Evolutionary conservation across 306 rosid species (phyloP).

Genomic region (Abrus precatorius): DNA sequence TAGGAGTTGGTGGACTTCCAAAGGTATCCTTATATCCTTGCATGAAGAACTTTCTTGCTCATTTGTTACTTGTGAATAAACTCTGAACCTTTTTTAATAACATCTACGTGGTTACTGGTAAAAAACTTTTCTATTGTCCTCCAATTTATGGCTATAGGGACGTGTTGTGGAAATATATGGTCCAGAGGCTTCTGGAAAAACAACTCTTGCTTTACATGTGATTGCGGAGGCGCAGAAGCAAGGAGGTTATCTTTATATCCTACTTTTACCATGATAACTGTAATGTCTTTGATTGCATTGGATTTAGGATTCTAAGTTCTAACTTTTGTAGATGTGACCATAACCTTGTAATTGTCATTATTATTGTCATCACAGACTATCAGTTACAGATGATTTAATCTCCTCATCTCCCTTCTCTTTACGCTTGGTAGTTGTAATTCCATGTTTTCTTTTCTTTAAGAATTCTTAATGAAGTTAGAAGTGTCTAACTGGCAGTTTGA

Average conservation of each 20-base stretch:
- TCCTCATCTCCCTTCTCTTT: neutral
- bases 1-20: slow-evolving; percentile 90
- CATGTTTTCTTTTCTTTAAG: neutral
- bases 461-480: slow-evolving; percentile 1
- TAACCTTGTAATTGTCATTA: neutral
- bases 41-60: slow-evolving; percentile 32
- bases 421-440: slow-evolving; percentile 7
- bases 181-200: slow-evolving; percentile 96
- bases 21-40: slow-evolving; percentile 67
- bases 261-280: slow-evolving; percentile 39
- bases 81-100: neutral
- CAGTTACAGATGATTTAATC: slow-evolving; percentile 10
- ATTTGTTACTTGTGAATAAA: slow-evolving; percentile 31
- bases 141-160: slow-evolving; percentile 63
- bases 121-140: slow-evolving; percentile 1
- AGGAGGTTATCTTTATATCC: slow-evolving; percentile 70
- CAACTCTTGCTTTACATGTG: slow-evolving; percentile 89
- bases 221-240: slow-evolving; percentile 94
- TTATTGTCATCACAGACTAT: neutral
- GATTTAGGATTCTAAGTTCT: slow-evolving; percentile 21
- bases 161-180: slow-evolving; percentile 95
- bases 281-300: slow-evolving; percentile 24
- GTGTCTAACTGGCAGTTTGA: slow-evolving; percentile 10
- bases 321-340: slow-evolving; percentile 1
- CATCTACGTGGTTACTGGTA: neutral